These are phyloP conservation scores for Crithidia bombi DNA, from an alignment of 208 protist species.

Conservation along the genomic window DNA sequence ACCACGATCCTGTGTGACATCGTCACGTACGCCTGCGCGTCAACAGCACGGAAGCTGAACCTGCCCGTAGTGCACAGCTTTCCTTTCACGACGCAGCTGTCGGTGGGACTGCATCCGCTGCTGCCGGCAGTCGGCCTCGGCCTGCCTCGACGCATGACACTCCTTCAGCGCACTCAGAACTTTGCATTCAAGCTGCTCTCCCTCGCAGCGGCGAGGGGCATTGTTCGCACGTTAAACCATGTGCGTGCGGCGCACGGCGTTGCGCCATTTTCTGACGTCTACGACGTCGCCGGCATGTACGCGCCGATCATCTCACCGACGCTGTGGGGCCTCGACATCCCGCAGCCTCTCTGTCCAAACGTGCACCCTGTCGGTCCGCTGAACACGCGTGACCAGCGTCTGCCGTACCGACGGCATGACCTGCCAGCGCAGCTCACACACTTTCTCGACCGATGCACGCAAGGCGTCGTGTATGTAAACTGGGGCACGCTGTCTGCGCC, in stretches of 20 bases:
- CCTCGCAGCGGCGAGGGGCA: neutral
- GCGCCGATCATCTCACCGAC: slow-evolving; percentile 41
- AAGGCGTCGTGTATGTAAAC: slow-evolving; percentile 59
- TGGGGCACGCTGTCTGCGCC: slow-evolving; percentile 47
- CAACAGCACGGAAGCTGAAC: slow-evolving; percentile 34
- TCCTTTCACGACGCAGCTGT: slow-evolving; percentile 45
- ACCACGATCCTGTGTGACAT: slow-evolving; percentile 58
- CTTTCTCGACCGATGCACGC: slow-evolving; percentile 45
- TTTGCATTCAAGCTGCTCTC: slow-evolving; percentile 32
- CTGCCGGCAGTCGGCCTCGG: slow-evolving; percentile 48
- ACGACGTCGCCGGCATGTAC: slow-evolving; percentile 50
- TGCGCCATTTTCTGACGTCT: slow-evolving; percentile 26
- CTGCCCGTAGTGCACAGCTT: slow-evolving; percentile 45
- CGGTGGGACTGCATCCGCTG: slow-evolving; percentile 40
- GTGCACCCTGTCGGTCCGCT: slow-evolving; percentile 54
- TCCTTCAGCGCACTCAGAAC: slow-evolving; percentile 30
- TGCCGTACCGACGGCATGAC: slow-evolving; percentile 22
- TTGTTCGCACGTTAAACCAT: slow-evolving; percentile 34
- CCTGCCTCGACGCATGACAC: slow-evolving; percentile 40
- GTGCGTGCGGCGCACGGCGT: slow-evolving; percentile 29
- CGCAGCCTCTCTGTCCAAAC: slow-evolving; percentile 60
- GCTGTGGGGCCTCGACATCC: slow-evolving; percentile 56
- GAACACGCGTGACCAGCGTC: slow-evolving; percentile 35
- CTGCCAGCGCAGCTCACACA: slow-evolving; percentile 18
- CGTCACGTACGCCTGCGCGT: slow-evolving; percentile 41